Evolutionary conservation across 108 stramenopile species (phyloP).

Genomic region (Skeletonema costatum): DNA sequence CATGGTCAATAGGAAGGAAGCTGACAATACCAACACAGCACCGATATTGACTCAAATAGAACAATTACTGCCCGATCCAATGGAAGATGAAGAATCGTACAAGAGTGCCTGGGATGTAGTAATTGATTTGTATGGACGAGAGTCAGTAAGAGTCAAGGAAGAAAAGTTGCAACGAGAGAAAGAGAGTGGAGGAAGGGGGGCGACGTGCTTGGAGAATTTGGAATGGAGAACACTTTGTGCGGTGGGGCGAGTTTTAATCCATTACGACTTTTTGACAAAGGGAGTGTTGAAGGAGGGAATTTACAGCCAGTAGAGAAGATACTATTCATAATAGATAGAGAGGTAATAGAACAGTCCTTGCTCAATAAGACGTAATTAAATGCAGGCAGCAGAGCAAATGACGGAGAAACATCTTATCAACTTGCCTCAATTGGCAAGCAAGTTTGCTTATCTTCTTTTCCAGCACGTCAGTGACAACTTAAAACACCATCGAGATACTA

Average conservation of each 20-base stretch:
- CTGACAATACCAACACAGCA: background rate
- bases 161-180: constrained; percentile 36
- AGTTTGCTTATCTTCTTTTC: too few relatives aligned
- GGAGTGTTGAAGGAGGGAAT: constrained; percentile 38
- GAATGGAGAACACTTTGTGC: constrained; percentile 69
- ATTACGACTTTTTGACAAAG: constrained; percentile 74
- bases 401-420: too few relatives aligned
- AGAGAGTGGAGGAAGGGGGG: constrained; percentile 24
- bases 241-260: constrained; percentile 67
- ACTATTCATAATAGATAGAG: background rate
- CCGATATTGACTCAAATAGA: constrained; percentile 50
- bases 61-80: constrained; percentile 62
- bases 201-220: constrained; percentile 19
- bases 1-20: background rate
- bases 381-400: too few relatives aligned
- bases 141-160: constrained; percentile 58
- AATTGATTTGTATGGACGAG: constrained; percentile 74
- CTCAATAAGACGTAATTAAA: too few relatives aligned
- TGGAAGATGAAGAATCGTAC: constrained; percentile 68
- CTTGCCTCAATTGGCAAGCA: too few relatives aligned
- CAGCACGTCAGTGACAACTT: too few relatives aligned
- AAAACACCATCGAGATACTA: too few relatives aligned
- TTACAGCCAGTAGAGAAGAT: background rate
- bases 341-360: too few relatives aligned
- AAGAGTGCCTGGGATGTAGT: constrained; percentile 81